Base-by-base conservation (phyloP, 2,329 filamentous ascomycete species). In the Phaeosphaeriaceae sp. region DNA sequence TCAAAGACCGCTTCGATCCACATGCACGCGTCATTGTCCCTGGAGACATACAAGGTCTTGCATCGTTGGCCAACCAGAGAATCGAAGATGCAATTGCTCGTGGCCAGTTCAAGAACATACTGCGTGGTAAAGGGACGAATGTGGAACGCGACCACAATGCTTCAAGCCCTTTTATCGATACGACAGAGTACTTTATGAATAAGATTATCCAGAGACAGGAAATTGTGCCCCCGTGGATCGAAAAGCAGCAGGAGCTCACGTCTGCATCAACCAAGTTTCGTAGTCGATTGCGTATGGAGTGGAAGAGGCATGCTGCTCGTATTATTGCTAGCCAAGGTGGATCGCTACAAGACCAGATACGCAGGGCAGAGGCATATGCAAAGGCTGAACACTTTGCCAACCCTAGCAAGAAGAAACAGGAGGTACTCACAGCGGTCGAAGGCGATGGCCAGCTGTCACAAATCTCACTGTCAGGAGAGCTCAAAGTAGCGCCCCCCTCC, bases 141-240 rank as follows among this genome's bases (percentile, higher is more conserved):
- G 80, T 93, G n/a, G 84, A 92, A 70, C 78, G 88, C n/a, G 92
- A 97, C 61, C 78, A 89, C 42, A 86, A 90, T 58, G 89, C 90
- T 1, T 88, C 87, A 61, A 95, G 88, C 60, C 92, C 94, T 0
- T 97, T 96, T 66, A 85, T 97, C 48, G 91, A 97, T 67, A 97
- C 93, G 0, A 97, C 94, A 0, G 93, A 97, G 74, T 97, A 97
- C 71, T 90, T 97, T 63, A 88, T 97, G 88, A 97, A 99, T 76
- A 94, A 95, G 75, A 97, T 97, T 78, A 97, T 99, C 56, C 90
- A 97, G 75, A 88, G 89, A 50, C 94, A 99, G 73, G 92, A 96
- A 16, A 90, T 97, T 51, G 90, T 96, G 0, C 94, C 94, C 1
- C 93, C 93, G 0, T 99, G 94, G 94, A 97, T 99, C 51, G 94